Percentiles rank a stretch among this genome's conserved stretches.
Conservation (phyloP, 306 rosid species). For the Parietaria judaica region DNA sequence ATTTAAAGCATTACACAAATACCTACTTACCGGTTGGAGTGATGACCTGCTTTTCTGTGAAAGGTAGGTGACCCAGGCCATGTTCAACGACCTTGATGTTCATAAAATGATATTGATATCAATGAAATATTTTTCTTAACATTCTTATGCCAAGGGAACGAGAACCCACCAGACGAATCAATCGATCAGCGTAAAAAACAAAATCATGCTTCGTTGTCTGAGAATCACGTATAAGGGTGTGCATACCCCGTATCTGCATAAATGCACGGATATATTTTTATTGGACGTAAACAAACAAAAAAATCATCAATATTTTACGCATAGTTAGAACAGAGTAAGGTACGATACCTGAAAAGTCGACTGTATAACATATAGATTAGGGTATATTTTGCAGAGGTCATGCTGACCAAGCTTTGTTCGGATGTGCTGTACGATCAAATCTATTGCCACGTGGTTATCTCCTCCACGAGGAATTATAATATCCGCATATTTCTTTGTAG, state of each 20-base stretch:
- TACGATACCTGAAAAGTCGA: constrained; percentile 90
- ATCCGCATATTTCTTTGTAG: constrained; percentile 98
- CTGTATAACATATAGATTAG: constrained; percentile 78
- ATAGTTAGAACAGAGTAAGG: constrained; percentile 10
- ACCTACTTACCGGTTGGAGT: constrained; percentile 82
- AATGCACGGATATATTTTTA: constrained; percentile 6
- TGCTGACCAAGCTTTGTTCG: constrained; percentile 97
- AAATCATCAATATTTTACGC: neutral
- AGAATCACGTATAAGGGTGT: constrained; percentile 88
- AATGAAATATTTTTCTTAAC: constrained; percentile 9
- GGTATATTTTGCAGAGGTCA: constrained; percentile 96
- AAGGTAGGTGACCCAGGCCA: constrained; percentile 96
- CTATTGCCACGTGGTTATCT: constrained; percentile 95
- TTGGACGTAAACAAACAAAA: neutral
- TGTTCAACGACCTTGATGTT: constrained; percentile 91
- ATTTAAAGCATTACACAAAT: neutral
- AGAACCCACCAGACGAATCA: constrained; percentile 84
- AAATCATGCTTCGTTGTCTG: constrained; percentile 92
- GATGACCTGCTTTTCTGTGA: constrained; percentile 87
- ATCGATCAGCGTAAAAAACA: constrained; percentile 85
- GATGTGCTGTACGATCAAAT: constrained; percentile 95
- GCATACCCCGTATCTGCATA: constrained; percentile 97
- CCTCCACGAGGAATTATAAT: constrained; percentile 99
- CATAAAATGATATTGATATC: constrained; percentile 15
- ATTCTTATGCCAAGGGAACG: constrained; percentile 6